These are phyloP conservation scores for Cucumis cinereus DNA, from an alignment of 306 rosid species.

Conservation along the genomic window DNA sequence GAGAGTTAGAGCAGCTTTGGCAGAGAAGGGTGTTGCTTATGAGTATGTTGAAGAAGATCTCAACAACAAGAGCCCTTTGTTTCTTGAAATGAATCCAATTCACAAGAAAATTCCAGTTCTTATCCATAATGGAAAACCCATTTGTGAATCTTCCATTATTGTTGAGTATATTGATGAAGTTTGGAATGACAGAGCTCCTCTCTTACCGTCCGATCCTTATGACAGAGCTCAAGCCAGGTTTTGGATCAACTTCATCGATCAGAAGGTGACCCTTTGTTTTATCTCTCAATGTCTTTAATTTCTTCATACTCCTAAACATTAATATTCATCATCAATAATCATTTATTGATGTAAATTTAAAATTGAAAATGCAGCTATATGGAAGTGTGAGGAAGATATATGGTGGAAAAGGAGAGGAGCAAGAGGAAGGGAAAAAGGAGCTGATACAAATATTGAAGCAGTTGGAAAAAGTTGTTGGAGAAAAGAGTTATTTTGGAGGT, in stretches of 20 bases:
- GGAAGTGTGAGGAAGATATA: slow-evolving; percentile 1
- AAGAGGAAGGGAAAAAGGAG: slow-evolving; percentile 2
- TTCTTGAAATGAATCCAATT: too few species aligned
- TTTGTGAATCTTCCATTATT: too few species aligned
- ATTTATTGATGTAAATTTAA: too few species aligned
- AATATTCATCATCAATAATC: too few species aligned
- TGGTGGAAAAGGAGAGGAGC: slow-evolving; percentile 2
- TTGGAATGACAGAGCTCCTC: too few species aligned
- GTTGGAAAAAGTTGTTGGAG: slow-evolving; percentile 17
- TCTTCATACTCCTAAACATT: too few species aligned
- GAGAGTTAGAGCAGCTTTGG: slow-evolving; percentile 23
- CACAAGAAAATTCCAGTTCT: too few species aligned
- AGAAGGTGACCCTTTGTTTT: neutral
- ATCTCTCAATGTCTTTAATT: too few species aligned
- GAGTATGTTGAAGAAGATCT: slow-evolving; percentile 22
- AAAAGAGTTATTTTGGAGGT: slow-evolving; percentile 26
- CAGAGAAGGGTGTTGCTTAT: slow-evolving; percentile 21
- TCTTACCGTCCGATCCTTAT: too few species aligned
- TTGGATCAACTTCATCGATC: slow-evolving; percentile 27
- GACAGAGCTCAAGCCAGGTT: slow-evolving; percentile 27
- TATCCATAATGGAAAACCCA: too few species aligned
- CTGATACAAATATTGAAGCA: neutral
- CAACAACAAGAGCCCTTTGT: slow-evolving; percentile 33
- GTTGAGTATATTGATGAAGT: too few species aligned
- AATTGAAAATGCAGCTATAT: neutral